Evolutionary conservation across 2,329 filamentous ascomycete species (phyloP).

Genomic region (Botrytis fragariae): DNA sequence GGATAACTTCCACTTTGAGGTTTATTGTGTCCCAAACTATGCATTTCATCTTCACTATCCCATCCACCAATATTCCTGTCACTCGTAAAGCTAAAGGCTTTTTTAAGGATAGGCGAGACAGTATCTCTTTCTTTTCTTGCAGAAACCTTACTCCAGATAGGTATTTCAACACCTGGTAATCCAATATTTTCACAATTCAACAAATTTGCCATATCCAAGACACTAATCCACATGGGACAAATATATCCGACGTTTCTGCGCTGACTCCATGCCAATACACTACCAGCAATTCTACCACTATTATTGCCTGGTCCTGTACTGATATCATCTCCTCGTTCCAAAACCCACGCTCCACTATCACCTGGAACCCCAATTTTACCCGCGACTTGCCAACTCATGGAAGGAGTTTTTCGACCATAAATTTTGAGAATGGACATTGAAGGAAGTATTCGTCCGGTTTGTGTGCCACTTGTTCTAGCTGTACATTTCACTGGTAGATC

Average conservation of each 20-base stretch:
- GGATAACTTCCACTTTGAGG: conserved; percentile 8
- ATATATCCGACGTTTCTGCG: conserved; percentile 84
- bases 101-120: not conserved
- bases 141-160: not conserved
- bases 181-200: conserved; percentile 68
- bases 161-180: conserved; percentile 61
- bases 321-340: conserved; percentile 87
- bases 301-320: conserved; percentile 74
- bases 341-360: conserved; percentile 90
- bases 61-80: not conserved
- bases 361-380: conserved; percentile 68
- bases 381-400: conserved; percentile 63
- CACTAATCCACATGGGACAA: conserved; percentile 87
- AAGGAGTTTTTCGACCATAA: conserved; percentile 77
- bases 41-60: conserved; percentile 4
- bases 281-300: conserved; percentile 79
- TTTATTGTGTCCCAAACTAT: not conserved
- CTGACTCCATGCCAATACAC: conserved; percentile 84
- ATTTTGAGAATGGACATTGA: conserved; percentile 84
- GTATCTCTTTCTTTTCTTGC: not conserved
- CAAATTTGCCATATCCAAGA: conserved; percentile 80
- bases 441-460: conserved; percentile 73
- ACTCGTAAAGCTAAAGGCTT: not conserved
- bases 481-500: conserved; percentile 82
- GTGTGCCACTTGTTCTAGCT: conserved; percentile 80